Percentiles rank a stretch among this genome's conserved stretches.
Evolutionary conservation across 345 rosid genomes (phyloP).

Genomic region (Litchi chinensis): DNA sequence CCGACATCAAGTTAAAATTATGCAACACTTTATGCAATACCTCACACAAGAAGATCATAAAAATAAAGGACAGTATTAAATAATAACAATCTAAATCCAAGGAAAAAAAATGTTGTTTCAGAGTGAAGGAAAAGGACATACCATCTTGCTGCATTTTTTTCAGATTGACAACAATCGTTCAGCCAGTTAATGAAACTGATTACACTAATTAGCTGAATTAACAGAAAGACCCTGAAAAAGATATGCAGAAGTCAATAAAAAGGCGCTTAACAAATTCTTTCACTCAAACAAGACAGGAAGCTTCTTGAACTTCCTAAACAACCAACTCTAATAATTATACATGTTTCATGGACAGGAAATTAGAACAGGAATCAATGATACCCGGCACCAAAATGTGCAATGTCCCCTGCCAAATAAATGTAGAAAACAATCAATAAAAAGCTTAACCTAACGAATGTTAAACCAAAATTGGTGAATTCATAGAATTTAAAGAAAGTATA

Average conservation of each 20-base stretch:
- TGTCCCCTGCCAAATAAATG: constrained; percentile 64
- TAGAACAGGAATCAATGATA: constrained; percentile 40
- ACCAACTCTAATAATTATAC: constrained; percentile 27
- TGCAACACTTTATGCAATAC: background rate
- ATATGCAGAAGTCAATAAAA: constrained; percentile 14
- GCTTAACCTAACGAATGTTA: background rate
- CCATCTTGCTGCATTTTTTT: constrained; percentile 74
- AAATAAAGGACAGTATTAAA: background rate
- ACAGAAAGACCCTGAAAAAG: constrained; percentile 81
- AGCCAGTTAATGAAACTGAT: constrained; percentile 94
- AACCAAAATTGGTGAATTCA: background rate
- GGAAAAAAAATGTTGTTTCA: background rate
- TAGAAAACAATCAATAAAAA: background rate
- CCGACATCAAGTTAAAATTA: background rate
- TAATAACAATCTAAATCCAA: background rate
- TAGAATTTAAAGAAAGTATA: background rate
- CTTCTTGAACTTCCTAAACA: constrained; percentile 15
- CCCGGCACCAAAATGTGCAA: constrained; percentile 99
- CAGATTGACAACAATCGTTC: constrained; percentile 66
- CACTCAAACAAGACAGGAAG: constrained; percentile 18
- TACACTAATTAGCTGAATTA: constrained; percentile 85
- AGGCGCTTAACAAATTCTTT: background rate
- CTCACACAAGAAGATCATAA: background rate
- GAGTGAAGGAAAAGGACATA: constrained; percentile 26
- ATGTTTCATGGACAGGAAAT: constrained; percentile 20